These are phyloP conservation scores for Lactarius evosmus DNA, from an alignment of 768 basidiomycete species.

Conservation along the genomic window DNA sequence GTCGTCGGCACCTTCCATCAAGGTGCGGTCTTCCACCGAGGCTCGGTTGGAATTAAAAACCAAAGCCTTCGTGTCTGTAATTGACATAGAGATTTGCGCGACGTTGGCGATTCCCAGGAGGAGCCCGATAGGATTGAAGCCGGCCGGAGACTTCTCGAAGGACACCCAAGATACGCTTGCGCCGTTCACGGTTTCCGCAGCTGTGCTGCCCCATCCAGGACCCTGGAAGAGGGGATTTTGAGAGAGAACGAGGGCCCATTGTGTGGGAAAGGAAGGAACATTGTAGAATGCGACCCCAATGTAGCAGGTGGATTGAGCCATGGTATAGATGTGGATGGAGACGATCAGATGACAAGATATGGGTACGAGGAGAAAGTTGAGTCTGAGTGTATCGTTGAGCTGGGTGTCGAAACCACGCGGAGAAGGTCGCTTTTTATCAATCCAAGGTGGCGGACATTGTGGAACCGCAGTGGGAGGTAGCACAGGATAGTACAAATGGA, in stretches of 20 bases:
- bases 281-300: slow-evolving; percentile 3
- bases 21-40: neutral
- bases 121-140: neutral
- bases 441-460: neutral
- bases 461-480: neutral
- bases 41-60: slow-evolving; percentile 3
- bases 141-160: neutral
- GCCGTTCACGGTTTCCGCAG: slow-evolving; percentile 3
- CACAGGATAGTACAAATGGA: neutral
- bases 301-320: slow-evolving; percentile 1
- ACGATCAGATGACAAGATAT: neutral
- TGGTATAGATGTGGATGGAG: neutral
- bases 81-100: neutral
- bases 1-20: neutral
- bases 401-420: neutral
- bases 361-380: neutral
- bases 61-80: neutral
- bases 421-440: neutral
- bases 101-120: slow-evolving; percentile 1
- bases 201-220: slow-evolving; percentile 2
- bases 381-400: neutral
- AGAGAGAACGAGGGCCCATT: slow-evolving; percentile 10
- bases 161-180: neutral
- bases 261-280: neutral
- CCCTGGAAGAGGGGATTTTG: neutral